Evolutionary conservation across 192 early-diverging fungal species (phyloP).

Genomic region (Irineochytrium annulatum): DNA sequence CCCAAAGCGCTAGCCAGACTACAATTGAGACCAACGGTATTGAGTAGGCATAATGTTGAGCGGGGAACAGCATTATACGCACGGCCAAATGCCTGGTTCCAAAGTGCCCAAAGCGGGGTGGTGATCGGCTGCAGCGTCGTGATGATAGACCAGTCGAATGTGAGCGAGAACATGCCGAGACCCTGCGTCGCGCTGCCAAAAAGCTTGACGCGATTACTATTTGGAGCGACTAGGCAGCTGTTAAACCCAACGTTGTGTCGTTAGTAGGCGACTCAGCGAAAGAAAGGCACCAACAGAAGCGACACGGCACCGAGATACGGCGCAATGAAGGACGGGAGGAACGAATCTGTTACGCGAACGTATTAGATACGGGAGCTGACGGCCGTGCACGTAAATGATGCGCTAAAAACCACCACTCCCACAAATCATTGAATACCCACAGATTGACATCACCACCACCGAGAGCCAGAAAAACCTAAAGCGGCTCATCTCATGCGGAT

Average conservation of each 20-base stretch:
- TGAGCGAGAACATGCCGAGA: conserved; percentile 14
- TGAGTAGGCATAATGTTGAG: neutral
- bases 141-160: conserved; percentile 11
- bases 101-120: conserved; percentile 12
- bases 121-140: conserved; percentile 5
- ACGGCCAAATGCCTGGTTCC: conserved; percentile 1
- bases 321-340: neutral
- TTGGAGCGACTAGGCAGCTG: neutral
- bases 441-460: conserved; percentile 20
- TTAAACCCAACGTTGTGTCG: neutral
- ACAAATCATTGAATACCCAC: too few species aligned
- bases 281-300: neutral
- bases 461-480: conserved; percentile 8
- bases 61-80: neutral
- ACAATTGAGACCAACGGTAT: neutral
- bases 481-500: neutral
- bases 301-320: conserved; percentile 13
- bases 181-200: conserved; percentile 23
- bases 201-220: conserved; percentile 6
- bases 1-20: conserved; percentile 1
- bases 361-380: too few species aligned
- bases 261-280: neutral
- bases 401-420: too few species aligned
- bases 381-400: too few species aligned
- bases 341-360: neutral